Conservation (phyloP, 352 stramenopile species). For the Pythium plurisporium region DNA sequence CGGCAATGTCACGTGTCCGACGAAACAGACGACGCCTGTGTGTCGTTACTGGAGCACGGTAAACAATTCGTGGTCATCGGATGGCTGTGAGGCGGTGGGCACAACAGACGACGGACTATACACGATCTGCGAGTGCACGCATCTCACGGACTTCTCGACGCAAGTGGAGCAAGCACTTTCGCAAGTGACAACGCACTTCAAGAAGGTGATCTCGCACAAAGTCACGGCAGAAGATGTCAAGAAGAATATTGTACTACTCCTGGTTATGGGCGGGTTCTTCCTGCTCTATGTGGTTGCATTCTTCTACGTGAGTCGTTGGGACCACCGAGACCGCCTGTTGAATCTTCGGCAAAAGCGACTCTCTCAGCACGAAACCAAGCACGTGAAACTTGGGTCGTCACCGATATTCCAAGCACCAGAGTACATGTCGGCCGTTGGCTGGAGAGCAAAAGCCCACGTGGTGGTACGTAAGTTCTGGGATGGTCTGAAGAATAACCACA, state of each 20-base stretch:
- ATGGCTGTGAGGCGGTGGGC: constrained; percentile 45
- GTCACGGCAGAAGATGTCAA: constrained; percentile 53
- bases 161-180: constrained; percentile 55
- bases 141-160: constrained; percentile 71
- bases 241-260: constrained; percentile 50
- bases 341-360: constrained; percentile 34
- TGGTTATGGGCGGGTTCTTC: constrained; percentile 50
- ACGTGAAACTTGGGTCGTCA: constrained; percentile 43
- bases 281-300: constrained; percentile 44
- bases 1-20: constrained; percentile 46
- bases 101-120: constrained; percentile 60
- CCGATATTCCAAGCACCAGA: constrained; percentile 57
- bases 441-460: constrained; percentile 37
- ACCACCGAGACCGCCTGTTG: constrained; percentile 36
- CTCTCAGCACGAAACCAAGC: constrained; percentile 36
- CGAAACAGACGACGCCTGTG: constrained; percentile 25
- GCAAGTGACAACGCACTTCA: constrained; percentile 56
- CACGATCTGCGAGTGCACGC: constrained; percentile 68
- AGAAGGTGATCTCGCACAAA: constrained; percentile 46
- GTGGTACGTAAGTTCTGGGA: constrained; percentile 37
- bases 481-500: constrained; percentile 61
- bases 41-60: constrained; percentile 59
- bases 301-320: constrained; percentile 63
- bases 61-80: constrained; percentile 46
- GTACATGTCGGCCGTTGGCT: constrained; percentile 45